Base-by-base conservation (phyloP, 164 flowering plant species). In the Brasenia schreberi region DNA sequence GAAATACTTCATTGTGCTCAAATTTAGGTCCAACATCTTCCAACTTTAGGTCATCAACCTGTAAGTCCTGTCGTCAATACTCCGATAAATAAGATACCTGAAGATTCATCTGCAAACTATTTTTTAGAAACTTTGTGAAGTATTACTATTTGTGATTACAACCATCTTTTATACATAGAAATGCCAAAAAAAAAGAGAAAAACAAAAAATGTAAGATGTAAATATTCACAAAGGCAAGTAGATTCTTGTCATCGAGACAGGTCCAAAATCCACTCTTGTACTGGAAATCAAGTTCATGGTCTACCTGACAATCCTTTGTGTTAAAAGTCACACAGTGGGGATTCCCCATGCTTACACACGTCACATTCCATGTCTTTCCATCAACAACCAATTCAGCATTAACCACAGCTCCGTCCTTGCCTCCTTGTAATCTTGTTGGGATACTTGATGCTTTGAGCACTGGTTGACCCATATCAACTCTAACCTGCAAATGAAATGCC, bases 301-400 rank as follows among this genome's bases (percentile, higher is more conserved):
- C 66, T 73, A 94, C 99, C 90, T 85, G 72, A 53, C 66, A 76
- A 49, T 73, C 76, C 66, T 79, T 82, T 63, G 77, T 73, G 53
- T 89, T 82, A 74, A 92, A 95, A 52, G 89, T 87, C 42, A 95
- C 81, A 70, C 99, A 95, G 66, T 95, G 98, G 53, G 99, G 99
- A 80, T 95, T 95, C 66, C 99, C 99, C 99, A 95, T 95, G 77
- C 99, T 92, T 72, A 95, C 98, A 82, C 97, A 92, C 14, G 99
- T 95, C 58, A 85, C 97, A 77, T 74, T 80, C 99, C 99, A 95
- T 61, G 77, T 75, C 33, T 71, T 71, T 62, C 89, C 86, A 76
- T 88, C 92, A 17, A 92, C 90, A 33, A 78, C 77, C 59, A 95
- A 71, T 33, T 71, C 87, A 49, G 90, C 78, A 67, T 80, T 80